Percentiles rank a stretch among this genome's conserved stretches.
These are phyloP conservation scores for Leishmania arabica DNA, from an alignment of 208 protist species.

Conservation along the genomic window DNA sequence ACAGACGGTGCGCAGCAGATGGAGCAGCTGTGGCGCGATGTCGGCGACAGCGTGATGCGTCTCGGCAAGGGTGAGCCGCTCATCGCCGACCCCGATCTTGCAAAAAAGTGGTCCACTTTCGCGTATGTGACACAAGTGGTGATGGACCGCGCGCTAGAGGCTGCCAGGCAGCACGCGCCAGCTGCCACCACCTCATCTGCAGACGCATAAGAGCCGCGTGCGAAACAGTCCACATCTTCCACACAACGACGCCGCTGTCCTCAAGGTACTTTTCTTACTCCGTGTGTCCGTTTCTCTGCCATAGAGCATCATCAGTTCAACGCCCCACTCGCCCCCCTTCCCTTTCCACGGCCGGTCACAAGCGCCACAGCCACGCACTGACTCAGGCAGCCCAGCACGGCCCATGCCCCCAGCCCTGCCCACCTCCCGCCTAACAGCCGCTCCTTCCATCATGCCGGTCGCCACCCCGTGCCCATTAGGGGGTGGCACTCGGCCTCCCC, in stretches of 20 bases:
- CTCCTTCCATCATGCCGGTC: background rate
- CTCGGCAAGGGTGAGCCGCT: constrained; percentile 43
- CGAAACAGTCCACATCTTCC: background rate
- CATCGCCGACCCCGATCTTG: constrained; percentile 46
- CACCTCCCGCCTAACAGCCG: background rate
- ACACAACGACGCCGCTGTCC: background rate
- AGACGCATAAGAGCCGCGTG: background rate
- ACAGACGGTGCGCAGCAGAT: constrained; percentile 43
- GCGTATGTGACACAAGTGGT: constrained; percentile 63
- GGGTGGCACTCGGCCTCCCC: background rate
- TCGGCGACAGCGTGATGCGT: constrained; percentile 50
- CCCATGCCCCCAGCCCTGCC: background rate
- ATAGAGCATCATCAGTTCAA: too few species aligned
- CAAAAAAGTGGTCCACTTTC: constrained; percentile 47
- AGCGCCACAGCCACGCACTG: background rate
- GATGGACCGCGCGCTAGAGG: constrained; percentile 55
- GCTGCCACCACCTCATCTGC: background rate
- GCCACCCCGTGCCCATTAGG: background rate
- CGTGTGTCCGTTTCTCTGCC: too few species aligned
- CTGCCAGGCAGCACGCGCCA: constrained; percentile 35
- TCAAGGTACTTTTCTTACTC: background rate
- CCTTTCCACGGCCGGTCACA: background rate
- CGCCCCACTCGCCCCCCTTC: too few species aligned
- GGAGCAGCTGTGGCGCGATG: constrained; percentile 72
- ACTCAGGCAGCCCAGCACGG: background rate